Base-by-base conservation (phyloP, 257 asterid species). In the Verbascum thapsus region DNA sequence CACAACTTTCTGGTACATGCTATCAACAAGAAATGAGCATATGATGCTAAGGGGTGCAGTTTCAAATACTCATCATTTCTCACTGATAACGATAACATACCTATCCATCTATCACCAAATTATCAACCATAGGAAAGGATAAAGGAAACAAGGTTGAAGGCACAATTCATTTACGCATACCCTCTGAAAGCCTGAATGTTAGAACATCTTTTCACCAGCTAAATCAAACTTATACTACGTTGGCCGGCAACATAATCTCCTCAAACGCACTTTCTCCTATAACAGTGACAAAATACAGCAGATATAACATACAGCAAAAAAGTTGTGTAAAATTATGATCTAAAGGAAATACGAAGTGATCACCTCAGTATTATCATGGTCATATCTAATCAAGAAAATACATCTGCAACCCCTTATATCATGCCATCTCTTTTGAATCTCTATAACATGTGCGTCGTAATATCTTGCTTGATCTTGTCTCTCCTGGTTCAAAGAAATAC, bases 361-460 rank as follows among this genome's bases (percentile, higher is more conserved):
- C 72, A 90, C 99, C 97, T 80, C 83, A 2, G 74, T 23, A 60
- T 76, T 70, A 53, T 90, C 95, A 73, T 85, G 95, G 74, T 39
- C 73, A 39, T 94, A 94, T 63, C 60, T 76, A 52, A 94, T 78
- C 73, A 75, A 72, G 87, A 87, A 94, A 73, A 85, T 78, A 58
- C 97, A 94, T 70, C 99, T 78, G 75, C 99, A 94, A n/a, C 99
- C 99, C 75, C 99, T 80, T 43, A 90, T 77, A 67, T 94, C 99
- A 57, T 94, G 99, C 83, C 80, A 69, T 76, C 86, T 83, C 78
- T 76, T 84, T 72, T 82, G 83, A 61, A 94, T 81, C 42, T 83
- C 86, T 2, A 77, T 55, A 39, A 94, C 82, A 61, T 52, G 81
- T 65, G 96, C 97, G 62, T 92, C 99, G 32, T 75, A 83, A 72